Percentiles rank a stretch among this genome's conserved stretches.
These are phyloP conservation scores for Verruconis gallopava DNA, from an alignment of 2,329 filamentous ascomycete genomes.

Conservation along the genomic window DNA sequence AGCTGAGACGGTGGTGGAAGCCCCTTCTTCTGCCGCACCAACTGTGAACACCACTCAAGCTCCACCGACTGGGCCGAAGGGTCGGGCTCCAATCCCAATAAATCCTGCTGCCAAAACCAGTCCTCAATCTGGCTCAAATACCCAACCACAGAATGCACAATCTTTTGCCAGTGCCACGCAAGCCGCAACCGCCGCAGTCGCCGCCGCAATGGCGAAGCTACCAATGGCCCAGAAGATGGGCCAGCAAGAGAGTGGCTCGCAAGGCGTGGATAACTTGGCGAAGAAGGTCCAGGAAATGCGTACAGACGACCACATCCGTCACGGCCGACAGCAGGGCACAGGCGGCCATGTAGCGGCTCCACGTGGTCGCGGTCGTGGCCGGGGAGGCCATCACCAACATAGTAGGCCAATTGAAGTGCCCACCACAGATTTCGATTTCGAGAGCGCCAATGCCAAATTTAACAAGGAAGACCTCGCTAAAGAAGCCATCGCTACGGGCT, in stretches of 20 bases:
- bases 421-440: slow-evolving; percentile 84
- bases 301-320: slow-evolving; percentile 41
- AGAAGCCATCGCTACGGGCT: slow-evolving; percentile 70
- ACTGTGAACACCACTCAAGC: slow-evolving; percentile 22
- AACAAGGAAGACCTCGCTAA: slow-evolving; percentile 80
- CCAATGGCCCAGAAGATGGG: slow-evolving; percentile 18
- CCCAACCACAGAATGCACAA: slow-evolving; percentile 17
- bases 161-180: slow-evolving; percentile 54
- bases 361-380: slow-evolving; percentile 31
- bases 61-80: slow-evolving; percentile 30
- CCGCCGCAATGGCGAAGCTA: slow-evolving; percentile 66
- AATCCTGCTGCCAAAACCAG: slow-evolving; percentile 36
- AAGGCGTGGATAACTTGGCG: slow-evolving; percentile 54
- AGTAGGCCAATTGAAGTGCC: slow-evolving; percentile 72
- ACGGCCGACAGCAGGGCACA: slow-evolving; percentile 34
- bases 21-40: slow-evolving; percentile 42
- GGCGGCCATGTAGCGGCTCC: slow-evolving; percentile 26
- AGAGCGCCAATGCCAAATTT: slow-evolving; percentile 73
- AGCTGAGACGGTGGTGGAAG: slow-evolving; percentile 54
- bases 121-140: slow-evolving; percentile 16
- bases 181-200: slow-evolving; percentile 64
- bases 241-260: slow-evolving; percentile 11
- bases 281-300: slow-evolving; percentile 70
- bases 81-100: slow-evolving; percentile 47
- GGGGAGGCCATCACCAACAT: slow-evolving; percentile 33